phyloP scores from a whole-genome alignment of 495 filamentous ascomycete genomes.

The Bacidia rubella region DNA sequence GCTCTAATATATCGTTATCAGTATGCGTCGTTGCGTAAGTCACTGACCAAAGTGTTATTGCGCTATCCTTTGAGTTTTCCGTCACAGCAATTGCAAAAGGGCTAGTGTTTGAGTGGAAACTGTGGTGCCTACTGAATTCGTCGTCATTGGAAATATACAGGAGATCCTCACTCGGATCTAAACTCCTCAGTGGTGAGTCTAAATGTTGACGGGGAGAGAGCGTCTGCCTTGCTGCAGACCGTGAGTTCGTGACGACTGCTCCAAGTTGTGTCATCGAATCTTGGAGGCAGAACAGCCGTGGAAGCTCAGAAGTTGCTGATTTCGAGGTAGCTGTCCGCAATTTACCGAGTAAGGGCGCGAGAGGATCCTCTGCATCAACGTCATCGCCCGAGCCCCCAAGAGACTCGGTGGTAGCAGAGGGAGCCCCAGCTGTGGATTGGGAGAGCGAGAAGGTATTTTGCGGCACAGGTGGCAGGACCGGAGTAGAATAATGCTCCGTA shows the following conservation, averaged over 20 bases:
- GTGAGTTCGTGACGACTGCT: slow-evolving; percentile 49
- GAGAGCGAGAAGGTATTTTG: slow-evolving; percentile 71
- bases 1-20: slow-evolving; percentile 37
- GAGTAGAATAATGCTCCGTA: slow-evolving; percentile 19
- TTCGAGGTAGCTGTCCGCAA: neutral
- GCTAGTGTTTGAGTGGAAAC: slow-evolving; percentile 8
- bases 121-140: slow-evolving; percentile 27
- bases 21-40: slow-evolving; percentile 46
- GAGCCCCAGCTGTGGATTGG: slow-evolving; percentile 23
- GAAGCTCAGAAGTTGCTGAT: slow-evolving; percentile 39
- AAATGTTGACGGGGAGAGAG: slow-evolving; percentile 14
- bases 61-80: slow-evolving; percentile 52
- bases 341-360: neutral
- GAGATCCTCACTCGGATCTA: slow-evolving; percentile 63
- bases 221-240: slow-evolving; percentile 4
- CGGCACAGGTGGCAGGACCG: slow-evolving; percentile 35
- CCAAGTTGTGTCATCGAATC: slow-evolving; percentile 83
- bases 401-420: neutral
- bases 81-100: slow-evolving; percentile 71
- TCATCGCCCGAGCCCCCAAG: neutral
- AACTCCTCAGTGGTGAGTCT: slow-evolving; percentile 31
- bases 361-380: neutral
- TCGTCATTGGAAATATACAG: slow-evolving; percentile 56
- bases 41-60: slow-evolving; percentile 69
- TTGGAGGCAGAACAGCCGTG: slow-evolving; percentile 70